phyloP scores from a whole-genome alignment of 371 early-diverging fungal species.

The Mucor saturninus region DNA sequence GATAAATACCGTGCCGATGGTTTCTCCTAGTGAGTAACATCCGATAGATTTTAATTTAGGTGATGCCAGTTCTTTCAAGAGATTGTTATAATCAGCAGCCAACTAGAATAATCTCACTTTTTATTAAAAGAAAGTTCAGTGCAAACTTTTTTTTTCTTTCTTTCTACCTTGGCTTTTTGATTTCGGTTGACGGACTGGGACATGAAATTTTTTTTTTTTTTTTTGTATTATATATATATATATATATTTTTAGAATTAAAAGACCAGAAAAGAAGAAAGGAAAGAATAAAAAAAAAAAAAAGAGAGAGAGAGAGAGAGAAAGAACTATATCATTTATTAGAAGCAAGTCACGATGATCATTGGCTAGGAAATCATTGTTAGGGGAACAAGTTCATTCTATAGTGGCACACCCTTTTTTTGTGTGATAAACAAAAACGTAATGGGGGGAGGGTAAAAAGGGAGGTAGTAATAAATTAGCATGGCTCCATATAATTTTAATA shows the following conservation, averaged over 20 bases:
- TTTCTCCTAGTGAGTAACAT: slow-evolving; percentile 53
- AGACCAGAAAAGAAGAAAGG: slow-evolving; percentile 5
- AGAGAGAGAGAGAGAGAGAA: slow-evolving; percentile 1
- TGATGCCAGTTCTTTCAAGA: slow-evolving; percentile 52
- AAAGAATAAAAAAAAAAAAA: slow-evolving; percentile 9
- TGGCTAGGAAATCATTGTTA: not conserved
- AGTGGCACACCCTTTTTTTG: too few relatives aligned
- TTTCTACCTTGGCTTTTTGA: slow-evolving; percentile 35
- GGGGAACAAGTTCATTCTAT: too few relatives aligned
- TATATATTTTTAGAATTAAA: not conserved
- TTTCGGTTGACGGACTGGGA: slow-evolving; percentile 22
- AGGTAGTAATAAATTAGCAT: not conserved
- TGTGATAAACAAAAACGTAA: not conserved
- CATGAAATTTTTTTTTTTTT: slow-evolving; percentile 5
- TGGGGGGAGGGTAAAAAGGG: not conserved
- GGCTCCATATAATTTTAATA: not conserved
- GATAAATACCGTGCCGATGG: slow-evolving; percentile 38
- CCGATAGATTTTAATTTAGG: slow-evolving; percentile 50
- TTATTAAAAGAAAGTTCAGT: not conserved
- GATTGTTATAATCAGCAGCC: slow-evolving; percentile 53
- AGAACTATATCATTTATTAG: not conserved
- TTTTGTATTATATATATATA: too few relatives aligned
- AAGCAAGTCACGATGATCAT: slow-evolving; percentile 1
- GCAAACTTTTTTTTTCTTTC: not conserved
- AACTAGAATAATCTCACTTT: slow-evolving; percentile 28